Percentiles rank a stretch among this genome's conserved stretches.
Evolutionary conservation across 306 rosid species (phyloP).

Genomic region (Cicer yamashitae): DNA sequence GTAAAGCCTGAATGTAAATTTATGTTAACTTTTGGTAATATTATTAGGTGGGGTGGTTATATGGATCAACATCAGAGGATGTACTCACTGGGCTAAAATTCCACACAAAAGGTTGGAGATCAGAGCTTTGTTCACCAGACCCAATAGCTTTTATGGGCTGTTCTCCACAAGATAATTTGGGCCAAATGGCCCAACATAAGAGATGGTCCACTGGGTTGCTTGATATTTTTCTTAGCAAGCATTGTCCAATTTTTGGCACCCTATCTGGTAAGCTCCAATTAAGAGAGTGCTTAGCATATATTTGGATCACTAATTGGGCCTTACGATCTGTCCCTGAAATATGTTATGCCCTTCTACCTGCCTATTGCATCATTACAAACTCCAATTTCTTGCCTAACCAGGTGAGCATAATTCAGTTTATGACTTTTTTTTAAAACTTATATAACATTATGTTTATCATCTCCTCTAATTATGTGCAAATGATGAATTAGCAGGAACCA

Average conservation of each 20-base stretch:
- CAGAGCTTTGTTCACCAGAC: conserved; percentile 47
- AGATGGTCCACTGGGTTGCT: conserved; percentile 68
- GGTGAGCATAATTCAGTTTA: conserved; percentile 45
- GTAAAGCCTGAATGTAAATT: not conserved
- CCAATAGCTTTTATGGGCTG: conserved; percentile 67
- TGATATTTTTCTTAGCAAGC: conserved; percentile 53
- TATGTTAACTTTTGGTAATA: conserved; percentile 22
- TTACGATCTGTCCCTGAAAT: conserved; percentile 56
- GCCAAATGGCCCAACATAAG: conserved; percentile 57
- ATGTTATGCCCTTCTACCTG: conserved; percentile 60
- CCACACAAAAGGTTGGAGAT: conserved; percentile 72
- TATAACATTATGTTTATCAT: too few species aligned
- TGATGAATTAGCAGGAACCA: conserved; percentile 40
- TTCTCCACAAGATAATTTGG: conserved; percentile 52
- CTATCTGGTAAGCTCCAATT: conserved; percentile 60
- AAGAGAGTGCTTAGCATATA: conserved; percentile 60
- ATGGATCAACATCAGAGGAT: conserved; percentile 71
- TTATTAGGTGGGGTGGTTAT: conserved; percentile 51
- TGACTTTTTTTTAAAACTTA: too few species aligned
- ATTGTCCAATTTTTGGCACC: conserved; percentile 56
- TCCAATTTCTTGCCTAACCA: conserved; percentile 64
- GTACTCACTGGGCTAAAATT: conserved; percentile 57
- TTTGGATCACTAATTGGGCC: conserved; percentile 52
- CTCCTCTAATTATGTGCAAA: not conserved
- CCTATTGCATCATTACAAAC: conserved; percentile 69